phyloP scores from a whole-genome alignment of 768 basidiomycete genomes.

The Rhodotorula taiwanensis region DNA sequence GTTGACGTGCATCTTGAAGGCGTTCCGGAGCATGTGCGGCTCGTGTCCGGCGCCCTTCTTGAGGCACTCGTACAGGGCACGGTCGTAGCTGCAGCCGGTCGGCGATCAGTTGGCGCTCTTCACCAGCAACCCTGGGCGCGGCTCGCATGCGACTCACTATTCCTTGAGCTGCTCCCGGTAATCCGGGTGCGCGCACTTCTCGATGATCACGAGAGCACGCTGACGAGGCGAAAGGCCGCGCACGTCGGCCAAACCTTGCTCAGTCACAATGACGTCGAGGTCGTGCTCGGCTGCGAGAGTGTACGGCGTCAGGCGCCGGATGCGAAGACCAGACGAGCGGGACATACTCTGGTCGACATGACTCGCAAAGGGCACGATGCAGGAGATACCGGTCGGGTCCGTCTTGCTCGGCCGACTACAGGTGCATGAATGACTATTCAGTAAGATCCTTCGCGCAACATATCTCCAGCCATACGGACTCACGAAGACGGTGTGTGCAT shows the following conservation, averaged over 20 bases:
- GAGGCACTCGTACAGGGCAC: constrained; percentile 40
- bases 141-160: constrained; percentile 10
- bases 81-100: constrained; percentile 33
- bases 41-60: constrained; percentile 37
- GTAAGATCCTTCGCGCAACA: neutral
- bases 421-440: neutral
- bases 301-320: neutral
- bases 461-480: neutral
- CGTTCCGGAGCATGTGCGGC: constrained; percentile 40
- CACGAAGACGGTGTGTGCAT: constrained; percentile 40
- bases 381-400: constrained; percentile 39
- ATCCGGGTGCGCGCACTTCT: constrained; percentile 38
- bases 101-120: too few species aligned
- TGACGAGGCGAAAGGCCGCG: constrained; percentile 40
- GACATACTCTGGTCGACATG: constrained; percentile 40
- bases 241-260: constrained; percentile 43
- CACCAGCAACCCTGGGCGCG: too few species aligned
- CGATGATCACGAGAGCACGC: constrained; percentile 40
- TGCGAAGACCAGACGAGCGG: neutral
- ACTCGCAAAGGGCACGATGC: constrained; percentile 41
- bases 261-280: constrained; percentile 39
- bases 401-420: neutral
- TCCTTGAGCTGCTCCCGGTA: constrained; percentile 40
- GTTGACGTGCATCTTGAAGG: constrained; percentile 7
- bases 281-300: constrained; percentile 28